These are phyloP conservation scores for Triticum dicoccoides DNA, from an alignment of 176 grass and related monocot species.

Conservation along the genomic window DNA sequence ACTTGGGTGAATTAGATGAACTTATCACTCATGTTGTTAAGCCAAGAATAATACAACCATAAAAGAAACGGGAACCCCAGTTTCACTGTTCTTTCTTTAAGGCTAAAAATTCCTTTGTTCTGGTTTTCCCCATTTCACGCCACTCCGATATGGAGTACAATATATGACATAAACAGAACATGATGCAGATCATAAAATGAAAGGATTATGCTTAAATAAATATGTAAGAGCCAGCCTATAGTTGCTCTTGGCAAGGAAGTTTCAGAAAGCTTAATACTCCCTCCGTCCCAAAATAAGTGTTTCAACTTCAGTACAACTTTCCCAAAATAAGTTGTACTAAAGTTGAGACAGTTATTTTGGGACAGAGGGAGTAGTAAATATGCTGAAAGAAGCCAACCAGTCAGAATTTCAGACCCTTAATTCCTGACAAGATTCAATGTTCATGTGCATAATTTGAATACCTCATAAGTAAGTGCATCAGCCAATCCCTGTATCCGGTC, in stretches of 20 bases:
- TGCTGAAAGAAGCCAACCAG: background rate
- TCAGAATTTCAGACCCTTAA: too few species aligned
- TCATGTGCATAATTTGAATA: slow-evolving; percentile 36
- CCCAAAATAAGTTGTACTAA: too few species aligned
- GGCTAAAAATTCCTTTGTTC: background rate
- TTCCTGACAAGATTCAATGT: background rate
- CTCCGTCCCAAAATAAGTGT: too few species aligned
- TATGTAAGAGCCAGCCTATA: background rate
- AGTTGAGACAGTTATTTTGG: too few species aligned
- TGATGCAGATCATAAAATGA: background rate
- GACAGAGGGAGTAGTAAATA: too few species aligned
- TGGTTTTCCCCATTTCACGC: slow-evolving; percentile 11
- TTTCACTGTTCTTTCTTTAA: background rate
- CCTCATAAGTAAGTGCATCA: slow-evolving; percentile 92
- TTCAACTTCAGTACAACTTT: too few species aligned
- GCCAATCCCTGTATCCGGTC: slow-evolving; percentile 93
- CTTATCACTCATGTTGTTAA: background rate
- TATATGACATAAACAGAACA: background rate
- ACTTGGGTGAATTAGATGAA: background rate
- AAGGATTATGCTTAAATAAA: background rate
- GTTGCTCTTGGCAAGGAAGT: slow-evolving; percentile 14
- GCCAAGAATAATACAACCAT: background rate
- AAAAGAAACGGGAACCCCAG: background rate
- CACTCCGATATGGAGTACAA: background rate
- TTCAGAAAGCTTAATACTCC: background rate